Base-by-base conservation (phyloP, 768 basidiomycete species). In the Pisolithus albus region DNA sequence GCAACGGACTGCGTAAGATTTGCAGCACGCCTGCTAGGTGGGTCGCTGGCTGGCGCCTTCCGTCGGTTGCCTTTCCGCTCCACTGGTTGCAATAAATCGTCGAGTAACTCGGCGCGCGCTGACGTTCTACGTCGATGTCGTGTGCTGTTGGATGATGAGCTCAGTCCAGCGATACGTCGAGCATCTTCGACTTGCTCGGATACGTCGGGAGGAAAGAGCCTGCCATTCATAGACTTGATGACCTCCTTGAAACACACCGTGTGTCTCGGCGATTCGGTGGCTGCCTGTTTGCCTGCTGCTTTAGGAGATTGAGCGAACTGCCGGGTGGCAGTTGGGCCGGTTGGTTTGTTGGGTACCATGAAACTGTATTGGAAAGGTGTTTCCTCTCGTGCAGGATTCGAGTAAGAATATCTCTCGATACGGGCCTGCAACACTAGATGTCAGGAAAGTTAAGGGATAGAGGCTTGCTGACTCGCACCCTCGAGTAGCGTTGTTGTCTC, bases 201-300 rank as follows among this genome's bases (percentile, higher is more conserved):
- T 34, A 61, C 51, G 28, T 76, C 72, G 5, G 62, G 53, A 1
- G 76, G 79, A 57, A 84, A 84, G 18, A 84, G 69, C 5, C 73
- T 70, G 5, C 83, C 83, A 39, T 77, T 71, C 79, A 84, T 83
- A 61, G 76, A 75, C 42, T 61, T 61, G 41, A 81, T 64, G 46
- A 84, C 82, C 34, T 81, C 79, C 46, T 72, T 71, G 63, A 84
- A 84, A 1, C 78, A 64, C 10, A 84, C 75, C 7, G 72, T 58
- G 19, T 70, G 70, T 19, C 70, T 63, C 9, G 34, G 55, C 36
- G 47, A 54, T 4, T 51, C 56, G 21, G 64, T 7, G 19, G 43
- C 23, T 16, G 26, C 7, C 41, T 54, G 56, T 47, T 57, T 61
- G 39, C 39, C 23, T 18, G 34, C 36, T 7, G 30, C 19, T 24